A percentile compares a stretch with the other conserved stretches of the same genome.
Evolutionary conservation across 2,329 filamentous ascomycete genomes (phyloP).

Genomic region (Monilinia aucupariae): DNA sequence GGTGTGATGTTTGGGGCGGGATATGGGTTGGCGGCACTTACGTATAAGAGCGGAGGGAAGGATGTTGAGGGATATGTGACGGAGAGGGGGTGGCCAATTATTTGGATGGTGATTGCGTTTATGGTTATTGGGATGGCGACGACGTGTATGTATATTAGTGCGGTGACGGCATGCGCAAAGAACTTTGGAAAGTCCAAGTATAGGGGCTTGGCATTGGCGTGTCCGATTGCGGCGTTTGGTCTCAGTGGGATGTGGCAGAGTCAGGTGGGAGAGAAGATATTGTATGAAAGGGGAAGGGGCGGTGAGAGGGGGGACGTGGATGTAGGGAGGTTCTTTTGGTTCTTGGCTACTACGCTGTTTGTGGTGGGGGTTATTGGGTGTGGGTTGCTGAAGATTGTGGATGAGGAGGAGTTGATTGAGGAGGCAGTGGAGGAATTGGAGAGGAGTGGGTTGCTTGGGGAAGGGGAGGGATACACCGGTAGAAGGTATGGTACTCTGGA

Average conservation of each 20-base stretch:
- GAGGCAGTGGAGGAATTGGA: constrained; percentile 88
- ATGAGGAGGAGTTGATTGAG: constrained; percentile 82
- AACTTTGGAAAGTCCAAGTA: constrained; percentile 90
- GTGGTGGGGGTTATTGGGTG: constrained; percentile 67
- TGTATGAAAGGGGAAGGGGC: constrained; percentile 63
- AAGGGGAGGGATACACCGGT: constrained; percentile 64
- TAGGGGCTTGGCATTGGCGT: constrained; percentile 80
- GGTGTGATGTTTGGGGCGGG: constrained; percentile 71
- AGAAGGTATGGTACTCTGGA: constrained; percentile 59
- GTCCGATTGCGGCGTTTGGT: constrained; percentile 88
- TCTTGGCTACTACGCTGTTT: constrained; percentile 68
- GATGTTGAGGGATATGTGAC: constrained; percentile 40
- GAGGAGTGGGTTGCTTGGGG: constrained; percentile 73
- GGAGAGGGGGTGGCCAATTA: constrained; percentile 61
- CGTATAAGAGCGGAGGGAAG: constrained; percentile 58
- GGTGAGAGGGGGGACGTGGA: constrained; percentile 59
- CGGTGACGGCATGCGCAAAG: constrained; percentile 95
- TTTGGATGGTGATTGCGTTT: constrained; percentile 81
- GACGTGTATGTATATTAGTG: constrained; percentile 80
- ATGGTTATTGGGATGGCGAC: constrained; percentile 77
- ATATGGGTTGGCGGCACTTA: constrained; percentile 75
- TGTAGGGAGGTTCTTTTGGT: constrained; percentile 84
- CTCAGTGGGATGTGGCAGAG: constrained; percentile 95
- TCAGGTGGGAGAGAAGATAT: constrained; percentile 72
- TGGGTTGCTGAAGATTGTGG: constrained; percentile 70